Conservation (phyloP, 148 eudicot species). For the Rhododendron ferrugineum region DNA sequence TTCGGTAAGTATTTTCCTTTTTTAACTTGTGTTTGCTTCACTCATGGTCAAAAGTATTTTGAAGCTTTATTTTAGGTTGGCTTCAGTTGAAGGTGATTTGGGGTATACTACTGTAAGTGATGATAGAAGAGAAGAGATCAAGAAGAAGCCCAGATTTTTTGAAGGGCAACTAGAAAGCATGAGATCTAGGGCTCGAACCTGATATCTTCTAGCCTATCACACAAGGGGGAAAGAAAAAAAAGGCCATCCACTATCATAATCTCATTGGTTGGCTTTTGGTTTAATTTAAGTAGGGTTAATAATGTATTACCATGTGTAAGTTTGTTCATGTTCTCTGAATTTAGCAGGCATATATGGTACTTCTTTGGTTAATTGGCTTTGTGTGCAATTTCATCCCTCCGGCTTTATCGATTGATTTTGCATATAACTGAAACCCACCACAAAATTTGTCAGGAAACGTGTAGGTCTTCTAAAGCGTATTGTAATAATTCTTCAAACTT, state of each 20-base stretch:
- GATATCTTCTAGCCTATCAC: not conserved
- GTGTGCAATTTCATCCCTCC: not conserved
- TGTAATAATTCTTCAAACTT: not conserved
- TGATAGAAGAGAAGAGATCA: constrained; percentile 11
- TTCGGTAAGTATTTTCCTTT: not conserved
- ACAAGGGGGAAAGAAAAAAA: not conserved
- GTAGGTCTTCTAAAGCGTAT: not conserved
- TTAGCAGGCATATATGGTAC: not conserved
- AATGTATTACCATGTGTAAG: constrained; percentile 9
- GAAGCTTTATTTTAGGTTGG: constrained; percentile 25
- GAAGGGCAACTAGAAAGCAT: constrained; percentile 17
- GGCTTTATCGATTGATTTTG: not conserved
- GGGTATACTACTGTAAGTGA: not conserved
- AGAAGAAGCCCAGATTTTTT: constrained; percentile 33
- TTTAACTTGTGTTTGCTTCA: constrained; percentile 9
- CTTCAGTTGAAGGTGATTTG: constrained; percentile 19
- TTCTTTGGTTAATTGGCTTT: constrained; percentile 7
- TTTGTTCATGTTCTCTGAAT: not conserved
- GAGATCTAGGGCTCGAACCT: not conserved
- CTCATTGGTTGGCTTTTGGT: constrained; percentile 23
- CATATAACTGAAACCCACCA: not conserved
- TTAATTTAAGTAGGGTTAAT: not conserved
- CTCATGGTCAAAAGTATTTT: constrained; percentile 17
- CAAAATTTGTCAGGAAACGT: not conserved
- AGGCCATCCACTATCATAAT: not conserved